These are phyloP conservation scores for Cinnamomum micranthum DNA, from an alignment of 164 flowering plant species.

Conservation along the genomic window DNA sequence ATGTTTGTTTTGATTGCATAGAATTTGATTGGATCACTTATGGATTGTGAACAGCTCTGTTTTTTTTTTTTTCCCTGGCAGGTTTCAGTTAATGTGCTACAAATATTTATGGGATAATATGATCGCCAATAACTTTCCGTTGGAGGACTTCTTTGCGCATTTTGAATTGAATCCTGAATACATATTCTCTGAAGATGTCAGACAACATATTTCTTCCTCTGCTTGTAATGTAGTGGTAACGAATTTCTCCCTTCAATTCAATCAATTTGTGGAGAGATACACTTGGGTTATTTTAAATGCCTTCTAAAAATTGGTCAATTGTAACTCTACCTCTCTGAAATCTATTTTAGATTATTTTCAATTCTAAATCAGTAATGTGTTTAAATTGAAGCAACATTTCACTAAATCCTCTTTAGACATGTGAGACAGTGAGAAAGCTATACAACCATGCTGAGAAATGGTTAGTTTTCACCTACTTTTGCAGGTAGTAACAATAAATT, in stretches of 20 bases:
- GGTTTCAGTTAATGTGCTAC: constrained; percentile 94
- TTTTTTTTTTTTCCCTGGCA: constrained; percentile 25
- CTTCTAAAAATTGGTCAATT: neutral
- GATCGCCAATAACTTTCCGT: constrained; percentile 48
- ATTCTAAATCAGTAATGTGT: too few species aligned
- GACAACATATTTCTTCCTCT: constrained; percentile 34
- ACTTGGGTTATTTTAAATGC: neutral
- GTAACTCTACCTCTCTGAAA: neutral
- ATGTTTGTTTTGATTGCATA: neutral
- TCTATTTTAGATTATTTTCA: too few species aligned
- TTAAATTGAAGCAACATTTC: too few species aligned
- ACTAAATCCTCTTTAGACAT: too few species aligned
- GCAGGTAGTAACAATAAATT: too few species aligned
- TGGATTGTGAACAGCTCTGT: neutral
- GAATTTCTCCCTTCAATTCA: neutral
- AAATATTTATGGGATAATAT: constrained; percentile 76
- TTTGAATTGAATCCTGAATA: constrained; percentile 56
- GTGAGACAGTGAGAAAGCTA: too few species aligned
- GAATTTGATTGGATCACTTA: neutral
- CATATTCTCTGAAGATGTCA: constrained; percentile 52
- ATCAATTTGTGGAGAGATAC: neutral
- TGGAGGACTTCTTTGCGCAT: constrained; percentile 41
- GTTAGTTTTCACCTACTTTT: too few species aligned
- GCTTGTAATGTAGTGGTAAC: constrained; percentile 64
- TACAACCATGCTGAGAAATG: too few species aligned